Percentiles rank a stretch among this genome's conserved stretches.
These are phyloP conservation scores for Ocimum tenuiflorum DNA, from an alignment of 257 asterid species.

Conservation along the genomic window DNA sequence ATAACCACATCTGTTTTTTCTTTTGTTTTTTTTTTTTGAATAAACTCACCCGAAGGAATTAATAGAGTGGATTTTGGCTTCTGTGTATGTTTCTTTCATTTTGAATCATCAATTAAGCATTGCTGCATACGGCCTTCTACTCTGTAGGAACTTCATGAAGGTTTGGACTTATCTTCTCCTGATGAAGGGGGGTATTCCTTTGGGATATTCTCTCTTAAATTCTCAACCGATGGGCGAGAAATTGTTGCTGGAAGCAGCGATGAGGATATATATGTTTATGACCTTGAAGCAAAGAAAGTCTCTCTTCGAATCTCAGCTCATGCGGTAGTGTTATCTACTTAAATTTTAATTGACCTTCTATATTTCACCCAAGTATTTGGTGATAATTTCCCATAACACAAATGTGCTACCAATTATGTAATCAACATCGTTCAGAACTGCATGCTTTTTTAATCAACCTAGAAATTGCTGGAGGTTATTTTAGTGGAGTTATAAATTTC, in stretches of 20 bases:
- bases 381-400: neutral
- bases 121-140: neutral
- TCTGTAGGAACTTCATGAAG: constrained; percentile 76
- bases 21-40: no score
- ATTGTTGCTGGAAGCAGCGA: constrained; percentile 83
- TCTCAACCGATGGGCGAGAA: constrained; percentile 82
- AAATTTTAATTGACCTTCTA: neutral
- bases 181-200: constrained; percentile 50
- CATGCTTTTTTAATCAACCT: neutral
- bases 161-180: constrained; percentile 51
- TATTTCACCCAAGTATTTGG: neutral
- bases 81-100: neutral
- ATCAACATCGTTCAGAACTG: neutral
- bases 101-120: neutral
- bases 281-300: constrained; percentile 64
- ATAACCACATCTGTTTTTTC: neutral
- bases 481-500: no score
- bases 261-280: constrained; percentile 73
- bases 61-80: neutral
- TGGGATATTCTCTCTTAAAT: constrained; percentile 77
- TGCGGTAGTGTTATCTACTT: constrained; percentile 29
- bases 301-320: constrained; percentile 74
- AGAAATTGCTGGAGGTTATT: no score
- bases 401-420: neutral
- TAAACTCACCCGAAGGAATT: neutral